Conservation (phyloP, 2,329 filamentous ascomycete genomes). For the Phaeosphaeria sp. region DNA sequence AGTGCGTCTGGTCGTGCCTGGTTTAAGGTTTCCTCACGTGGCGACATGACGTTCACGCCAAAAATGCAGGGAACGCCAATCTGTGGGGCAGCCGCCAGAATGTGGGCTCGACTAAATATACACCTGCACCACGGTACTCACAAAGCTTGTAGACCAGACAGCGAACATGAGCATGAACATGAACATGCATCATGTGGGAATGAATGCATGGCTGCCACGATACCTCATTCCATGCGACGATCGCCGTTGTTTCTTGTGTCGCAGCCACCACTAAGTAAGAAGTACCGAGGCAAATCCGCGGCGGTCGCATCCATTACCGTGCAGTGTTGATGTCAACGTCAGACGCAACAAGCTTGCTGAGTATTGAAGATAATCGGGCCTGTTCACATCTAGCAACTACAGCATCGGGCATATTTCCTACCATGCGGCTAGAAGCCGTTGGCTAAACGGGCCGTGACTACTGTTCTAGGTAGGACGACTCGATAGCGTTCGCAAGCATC, state of each 20-base stretch:
- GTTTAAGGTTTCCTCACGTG: background rate
- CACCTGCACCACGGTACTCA: background rate
- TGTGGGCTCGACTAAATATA: background rate
- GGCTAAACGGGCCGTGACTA: background rate
- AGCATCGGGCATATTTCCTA: background rate
- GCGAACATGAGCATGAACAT: background rate
- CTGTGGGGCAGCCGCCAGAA: background rate
- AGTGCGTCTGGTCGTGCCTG: background rate
- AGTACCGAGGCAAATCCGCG: background rate
- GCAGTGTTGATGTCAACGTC: background rate
- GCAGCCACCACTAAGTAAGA: background rate
- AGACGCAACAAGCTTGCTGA: background rate
- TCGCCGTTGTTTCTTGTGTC: background rate
- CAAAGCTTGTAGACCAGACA: background rate
- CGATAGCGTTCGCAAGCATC: background rate
- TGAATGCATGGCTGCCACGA: background rate
- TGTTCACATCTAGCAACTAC: background rate
- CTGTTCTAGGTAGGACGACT: background rate
- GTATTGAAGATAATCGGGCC: background rate
- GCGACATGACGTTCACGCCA: slow-evolving; percentile 2
- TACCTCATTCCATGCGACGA: background rate
- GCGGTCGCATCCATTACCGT: too few species aligned
- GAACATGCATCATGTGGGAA: background rate
- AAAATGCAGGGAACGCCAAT: background rate
- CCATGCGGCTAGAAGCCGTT: slow-evolving; percentile 6